Evolutionary conservation across 179 eudicot species (phyloP), one percentile per base, ranked within the genome.

Genomic region (Beta lomatogona): DNA sequence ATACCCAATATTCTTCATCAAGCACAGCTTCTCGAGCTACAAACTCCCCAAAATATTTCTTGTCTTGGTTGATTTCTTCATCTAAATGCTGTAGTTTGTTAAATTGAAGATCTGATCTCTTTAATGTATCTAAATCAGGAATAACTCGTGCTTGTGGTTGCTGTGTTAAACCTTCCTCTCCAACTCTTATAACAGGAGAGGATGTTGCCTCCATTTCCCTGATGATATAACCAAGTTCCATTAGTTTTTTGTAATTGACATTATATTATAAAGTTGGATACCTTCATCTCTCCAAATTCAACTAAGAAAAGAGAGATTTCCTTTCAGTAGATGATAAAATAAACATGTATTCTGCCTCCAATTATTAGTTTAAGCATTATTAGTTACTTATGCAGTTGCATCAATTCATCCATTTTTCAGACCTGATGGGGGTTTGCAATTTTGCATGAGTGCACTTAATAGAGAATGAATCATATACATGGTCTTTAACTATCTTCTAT

Each of bases 1-100:
- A 67, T 63, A 91, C 97, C 97, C 95, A 92, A 76, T 81, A 91
- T 83, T 93, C 97, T 89, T 93, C 96, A 79, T 91, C 92, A 18
- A 88, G 77, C 21, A 85, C 52, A 70, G 94, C 93, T 83, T 89
- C 87, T 45, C 94, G 91, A 77, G 91, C 90, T 78, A 91, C 88
- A 81, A 83, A 93, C 45, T 86, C 80, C 71, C 96, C 94, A 78
- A 92, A 93, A 77, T 83, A 86, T 73, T 82, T 48, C 72, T 78
- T 80, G 46, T 83, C 87, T 69, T 82, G 64, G 61, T 66, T 45
- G 4, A 72, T 58, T 45, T 79, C 87, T 73, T 73, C 77, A 45
- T 88, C 88, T 5, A 70, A 21, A 68, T 73, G 79, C 83, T 88
- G 97, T 64, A 89, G 72, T 84, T 86, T 82, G 68, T 83, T 75